Evolutionary conservation across 1,139 yeast species (phyloP).

Genomic region (Eremothecium cymbalariae): DNA sequence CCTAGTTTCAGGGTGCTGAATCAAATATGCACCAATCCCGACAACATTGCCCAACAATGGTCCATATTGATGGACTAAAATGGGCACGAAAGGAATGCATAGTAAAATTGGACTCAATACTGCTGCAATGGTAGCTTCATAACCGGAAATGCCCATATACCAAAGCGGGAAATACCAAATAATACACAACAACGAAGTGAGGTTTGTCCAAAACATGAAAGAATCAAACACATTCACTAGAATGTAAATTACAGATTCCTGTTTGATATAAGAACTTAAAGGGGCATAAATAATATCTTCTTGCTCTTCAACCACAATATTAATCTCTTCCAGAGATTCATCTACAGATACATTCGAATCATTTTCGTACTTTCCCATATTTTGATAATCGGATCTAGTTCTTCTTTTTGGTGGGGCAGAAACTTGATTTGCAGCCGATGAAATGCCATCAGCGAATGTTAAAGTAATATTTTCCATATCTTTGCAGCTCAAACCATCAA

Average conservation of each 20-base stretch:
- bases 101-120: conserved; percentile 54
- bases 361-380: conserved; percentile 12
- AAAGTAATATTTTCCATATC: conserved; percentile 48
- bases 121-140: conserved; percentile 63
- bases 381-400: conserved; percentile 6
- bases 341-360: conserved; percentile 6
- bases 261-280: conserved; percentile 10
- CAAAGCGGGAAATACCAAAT: conserved; percentile 97
- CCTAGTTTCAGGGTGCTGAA: conserved; percentile 60
- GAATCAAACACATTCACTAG: conserved; percentile 47
- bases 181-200: conserved; percentile 72
- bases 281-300: conserved; percentile 11
- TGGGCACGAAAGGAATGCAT: conserved; percentile 48
- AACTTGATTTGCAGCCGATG: no score
- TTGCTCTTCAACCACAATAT: conserved; percentile 13
- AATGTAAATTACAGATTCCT: conserved; percentile 37
- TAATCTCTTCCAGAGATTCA: conserved; percentile 15
- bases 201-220: conserved; percentile 74
- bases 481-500: conserved; percentile 68
- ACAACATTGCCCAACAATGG: conserved; percentile 51
- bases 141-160: conserved; percentile 97
- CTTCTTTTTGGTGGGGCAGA: no score
- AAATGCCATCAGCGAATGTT: no score
- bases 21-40: conserved; percentile 70
- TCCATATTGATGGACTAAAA: conserved; percentile 40